phyloP scores from a whole-genome alignment of 176 grass and related monocot species.

The Eragrostis nindensis region DNA sequence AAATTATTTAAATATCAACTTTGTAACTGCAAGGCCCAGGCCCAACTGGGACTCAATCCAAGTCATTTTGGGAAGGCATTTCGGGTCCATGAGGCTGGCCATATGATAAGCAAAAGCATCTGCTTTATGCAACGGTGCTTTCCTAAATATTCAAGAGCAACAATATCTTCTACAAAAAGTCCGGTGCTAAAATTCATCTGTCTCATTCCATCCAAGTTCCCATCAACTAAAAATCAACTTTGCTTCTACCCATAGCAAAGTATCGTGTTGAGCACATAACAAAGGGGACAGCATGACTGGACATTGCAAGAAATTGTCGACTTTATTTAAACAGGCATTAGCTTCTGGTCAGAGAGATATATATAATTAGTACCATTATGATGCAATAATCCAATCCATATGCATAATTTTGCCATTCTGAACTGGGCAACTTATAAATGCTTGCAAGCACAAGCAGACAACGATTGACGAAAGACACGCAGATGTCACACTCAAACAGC shows the following conservation, averaged over 20 bases:
- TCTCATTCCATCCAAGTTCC: not conserved
- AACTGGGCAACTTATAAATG: not conserved
- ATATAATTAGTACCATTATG: not conserved
- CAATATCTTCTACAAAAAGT: not conserved
- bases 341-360: not conserved
- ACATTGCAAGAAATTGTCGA: not conserved
- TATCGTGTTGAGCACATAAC: not conserved
- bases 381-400: not conserved
- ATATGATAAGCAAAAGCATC: not conserved
- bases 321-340: not conserved
- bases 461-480: not conserved
- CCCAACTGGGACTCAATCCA: not conserved
- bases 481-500: constrained; percentile 8
- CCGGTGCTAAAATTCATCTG: not conserved
- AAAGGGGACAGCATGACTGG: not conserved
- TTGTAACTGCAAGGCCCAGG: not conserved
- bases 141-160: not conserved
- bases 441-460: not conserved
- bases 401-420: not conserved
- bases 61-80: not conserved
- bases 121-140: not conserved
- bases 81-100: not conserved
- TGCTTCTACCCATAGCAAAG: not conserved
- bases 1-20: not conserved
- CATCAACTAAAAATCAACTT: not conserved